phyloP scores from a whole-genome alignment of 2,329 filamentous ascomycete genomes.

The Amauroascus niger region DNA sequence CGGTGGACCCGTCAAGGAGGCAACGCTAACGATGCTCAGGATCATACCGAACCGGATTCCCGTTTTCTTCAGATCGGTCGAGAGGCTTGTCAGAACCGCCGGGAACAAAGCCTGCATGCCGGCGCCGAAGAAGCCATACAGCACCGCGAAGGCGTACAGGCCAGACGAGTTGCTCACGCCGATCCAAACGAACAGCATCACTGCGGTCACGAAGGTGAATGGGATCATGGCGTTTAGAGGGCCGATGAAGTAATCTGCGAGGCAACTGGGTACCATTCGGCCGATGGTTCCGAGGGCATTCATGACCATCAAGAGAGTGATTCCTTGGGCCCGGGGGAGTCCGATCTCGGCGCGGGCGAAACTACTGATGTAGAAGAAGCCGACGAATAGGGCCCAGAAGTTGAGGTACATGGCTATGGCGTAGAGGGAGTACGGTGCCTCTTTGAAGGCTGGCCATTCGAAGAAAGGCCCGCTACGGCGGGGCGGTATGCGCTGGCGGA shows the following conservation, averaged over 20 bases:
- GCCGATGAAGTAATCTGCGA: slow-evolving; percentile 50
- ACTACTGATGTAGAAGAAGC: slow-evolving; percentile 42
- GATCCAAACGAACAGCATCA: slow-evolving; percentile 49
- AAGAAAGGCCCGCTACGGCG: slow-evolving; percentile 44
- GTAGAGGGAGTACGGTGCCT: slow-evolving; percentile 40
- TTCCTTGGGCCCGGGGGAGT: slow-evolving; percentile 38
- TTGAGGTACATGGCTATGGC: slow-evolving; percentile 37
- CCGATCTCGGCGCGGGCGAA: slow-evolving; percentile 35
- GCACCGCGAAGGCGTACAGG: slow-evolving; percentile 52
- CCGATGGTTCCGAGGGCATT: slow-evolving; percentile 54
- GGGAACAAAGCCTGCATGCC: slow-evolving; percentile 59
- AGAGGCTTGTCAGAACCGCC: slow-evolving; percentile 48
- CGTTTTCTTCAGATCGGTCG: slow-evolving; percentile 43
- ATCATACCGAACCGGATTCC: slow-evolving; percentile 51
- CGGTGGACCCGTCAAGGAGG: slow-evolving; percentile 46
- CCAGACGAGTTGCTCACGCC: slow-evolving; percentile 42
- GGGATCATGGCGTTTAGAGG: slow-evolving; percentile 54
- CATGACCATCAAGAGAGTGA: slow-evolving; percentile 54
- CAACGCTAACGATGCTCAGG: slow-evolving; percentile 46
- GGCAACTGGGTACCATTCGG: slow-evolving; percentile 48
- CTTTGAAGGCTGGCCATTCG: slow-evolving; percentile 44
- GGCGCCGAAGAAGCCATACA: slow-evolving; percentile 56
- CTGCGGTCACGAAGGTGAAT: slow-evolving; percentile 33
- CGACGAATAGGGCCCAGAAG: slow-evolving; percentile 48
- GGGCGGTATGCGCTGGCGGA: slow-evolving; percentile 43